These are phyloP conservation scores for Phytophthora quininea DNA, from an alignment of 352 stramenopile genomes.

Conservation along the genomic window DNA sequence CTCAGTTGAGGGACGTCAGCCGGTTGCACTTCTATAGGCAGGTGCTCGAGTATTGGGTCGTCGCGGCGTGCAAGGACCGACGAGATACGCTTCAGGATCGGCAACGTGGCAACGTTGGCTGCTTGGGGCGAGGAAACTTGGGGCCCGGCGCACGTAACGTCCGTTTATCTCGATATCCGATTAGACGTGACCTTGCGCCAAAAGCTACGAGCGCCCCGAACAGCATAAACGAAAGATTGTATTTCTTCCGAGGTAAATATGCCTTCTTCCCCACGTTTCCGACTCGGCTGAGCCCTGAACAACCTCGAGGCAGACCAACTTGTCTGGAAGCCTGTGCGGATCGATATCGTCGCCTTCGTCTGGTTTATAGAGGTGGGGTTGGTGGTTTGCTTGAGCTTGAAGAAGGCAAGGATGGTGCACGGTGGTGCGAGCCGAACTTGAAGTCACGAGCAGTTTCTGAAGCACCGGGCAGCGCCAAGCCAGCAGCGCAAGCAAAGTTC, in stretches of 20 bases:
- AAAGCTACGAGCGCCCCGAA: too few species aligned
- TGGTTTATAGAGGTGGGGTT: slow-evolving; percentile 3
- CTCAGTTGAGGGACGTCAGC: neutral
- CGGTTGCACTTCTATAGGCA: slow-evolving; percentile 28
- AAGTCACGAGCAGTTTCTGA: slow-evolving; percentile 34
- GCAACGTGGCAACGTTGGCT: slow-evolving; percentile 32
- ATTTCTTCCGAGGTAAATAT: too few species aligned
- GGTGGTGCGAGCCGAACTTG: slow-evolving; percentile 24
- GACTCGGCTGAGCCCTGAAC: neutral
- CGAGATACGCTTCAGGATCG: slow-evolving; percentile 22
- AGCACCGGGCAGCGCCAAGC: slow-evolving; percentile 23
- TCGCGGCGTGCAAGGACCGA: slow-evolving; percentile 12
- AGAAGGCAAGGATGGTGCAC: slow-evolving; percentile 30
- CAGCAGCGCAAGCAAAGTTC: slow-evolving; percentile 17
- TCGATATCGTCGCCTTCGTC: neutral
- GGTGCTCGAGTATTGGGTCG: slow-evolving; percentile 19
- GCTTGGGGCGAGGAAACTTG: slow-evolving; percentile 22
- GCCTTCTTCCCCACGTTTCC: neutral
- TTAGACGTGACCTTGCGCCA: too few species aligned
- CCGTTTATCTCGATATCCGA: slow-evolving; percentile 1
- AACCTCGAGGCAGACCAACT: too few species aligned
- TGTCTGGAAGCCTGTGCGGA: neutral
- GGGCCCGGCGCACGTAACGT: slow-evolving; percentile 3
- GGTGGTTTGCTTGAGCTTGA: slow-evolving; percentile 20
- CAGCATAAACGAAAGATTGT: too few species aligned